A percentile compares a stretch with the other conserved stretches of the same genome.
These are phyloP conservation scores for Aspergillus sp. DNA, from an alignment of 2,329 filamentous ascomycete species.

Conservation along the genomic window DNA sequence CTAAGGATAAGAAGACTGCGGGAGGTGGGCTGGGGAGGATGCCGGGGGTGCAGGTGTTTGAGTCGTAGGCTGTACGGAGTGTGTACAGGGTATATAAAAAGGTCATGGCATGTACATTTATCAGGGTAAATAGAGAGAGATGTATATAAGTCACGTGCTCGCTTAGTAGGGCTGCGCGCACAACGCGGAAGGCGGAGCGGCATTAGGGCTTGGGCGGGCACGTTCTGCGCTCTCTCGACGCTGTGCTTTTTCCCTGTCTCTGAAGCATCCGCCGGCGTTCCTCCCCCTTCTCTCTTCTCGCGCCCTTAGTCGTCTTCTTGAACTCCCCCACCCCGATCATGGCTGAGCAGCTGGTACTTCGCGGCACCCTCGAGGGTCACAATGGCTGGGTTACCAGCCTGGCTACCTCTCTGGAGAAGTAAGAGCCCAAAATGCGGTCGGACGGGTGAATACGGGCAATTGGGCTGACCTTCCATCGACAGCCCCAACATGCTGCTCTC, in stretches of 20 bases:
- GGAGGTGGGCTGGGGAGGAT: slow-evolving; percentile 38
- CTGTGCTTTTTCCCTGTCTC: slow-evolving; percentile 29
- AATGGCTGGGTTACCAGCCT: slow-evolving; percentile 99
- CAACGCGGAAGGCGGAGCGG: slow-evolving; percentile 13
- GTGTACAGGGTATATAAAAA: too few relatives aligned
- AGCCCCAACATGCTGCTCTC: slow-evolving; percentile 99
- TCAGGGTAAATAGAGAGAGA: background rate
- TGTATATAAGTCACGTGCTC: slow-evolving; percentile 19
- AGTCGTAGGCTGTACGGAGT: too few relatives aligned
- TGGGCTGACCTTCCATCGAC: slow-evolving; percentile 17
- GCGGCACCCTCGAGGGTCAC: slow-evolving; percentile 97
- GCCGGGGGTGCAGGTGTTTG: slow-evolving; percentile 38
- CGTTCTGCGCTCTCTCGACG: slow-evolving; percentile 25
- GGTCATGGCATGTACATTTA: background rate
- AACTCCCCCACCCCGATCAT: slow-evolving; percentile 45
- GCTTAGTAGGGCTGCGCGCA: slow-evolving; percentile 24
- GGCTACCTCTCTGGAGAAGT: slow-evolving; percentile 99
- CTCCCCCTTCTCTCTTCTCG: slow-evolving; percentile 27
- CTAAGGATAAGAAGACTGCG: slow-evolving; percentile 28
- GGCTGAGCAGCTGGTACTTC: slow-evolving; percentile 91
- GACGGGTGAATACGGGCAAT: slow-evolving; percentile 28
- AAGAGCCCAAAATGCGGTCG: slow-evolving; percentile 35
- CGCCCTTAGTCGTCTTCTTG: slow-evolving; percentile 30
- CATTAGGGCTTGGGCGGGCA: slow-evolving; percentile 31
- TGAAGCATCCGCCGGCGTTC: slow-evolving; percentile 33